A percentile compares a stretch with the other conserved stretches of the same genome.
Conservation (phyloP, 108 stramenopile species). For the Mediolabrus comicus region DNA sequence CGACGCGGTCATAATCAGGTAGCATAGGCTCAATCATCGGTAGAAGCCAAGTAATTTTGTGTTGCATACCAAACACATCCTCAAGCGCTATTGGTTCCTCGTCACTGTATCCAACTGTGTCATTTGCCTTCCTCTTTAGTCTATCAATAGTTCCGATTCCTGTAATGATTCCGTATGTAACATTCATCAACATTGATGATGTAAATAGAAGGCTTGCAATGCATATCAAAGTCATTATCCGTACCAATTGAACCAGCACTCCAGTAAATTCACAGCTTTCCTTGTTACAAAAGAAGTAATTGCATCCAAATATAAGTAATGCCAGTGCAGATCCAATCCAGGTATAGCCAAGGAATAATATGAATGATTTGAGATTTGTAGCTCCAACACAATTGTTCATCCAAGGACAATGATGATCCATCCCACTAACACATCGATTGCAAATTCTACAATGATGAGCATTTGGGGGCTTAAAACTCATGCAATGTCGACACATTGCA, state of each 20-base stretch:
- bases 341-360: conserved; percentile 90
- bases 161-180: conserved; percentile 81
- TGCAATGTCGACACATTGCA: conserved; percentile 80
- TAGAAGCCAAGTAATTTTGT: conserved; percentile 65
- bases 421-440: conserved; percentile 87
- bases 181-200: conserved; percentile 75
- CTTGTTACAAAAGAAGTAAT: conserved; percentile 73
- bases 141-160: conserved; percentile 92
- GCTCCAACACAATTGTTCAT: conserved; percentile 92
- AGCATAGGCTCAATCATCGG: conserved; percentile 78
- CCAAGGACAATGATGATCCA: conserved; percentile 98
- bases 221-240: conserved; percentile 72
- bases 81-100: conserved; percentile 67
- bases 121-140: conserved; percentile 74
- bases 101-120: conserved; percentile 52
- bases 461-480: conserved; percentile 89
- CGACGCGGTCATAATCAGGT: conserved; percentile 74
- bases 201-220: conserved; percentile 74
- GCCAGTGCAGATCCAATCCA: conserved; percentile 81
- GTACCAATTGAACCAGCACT: conserved; percentile 68
- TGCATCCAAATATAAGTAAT: conserved; percentile 76
- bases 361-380: conserved; percentile 51
- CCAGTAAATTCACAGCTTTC: conserved; percentile 71
- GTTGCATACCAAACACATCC: conserved; percentile 79
- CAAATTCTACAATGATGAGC: conserved; percentile 98